These are phyloP conservation scores for Hypoxylon sp. DNA, from an alignment of 2,329 filamentous ascomycete species.

Conservation along the genomic window DNA sequence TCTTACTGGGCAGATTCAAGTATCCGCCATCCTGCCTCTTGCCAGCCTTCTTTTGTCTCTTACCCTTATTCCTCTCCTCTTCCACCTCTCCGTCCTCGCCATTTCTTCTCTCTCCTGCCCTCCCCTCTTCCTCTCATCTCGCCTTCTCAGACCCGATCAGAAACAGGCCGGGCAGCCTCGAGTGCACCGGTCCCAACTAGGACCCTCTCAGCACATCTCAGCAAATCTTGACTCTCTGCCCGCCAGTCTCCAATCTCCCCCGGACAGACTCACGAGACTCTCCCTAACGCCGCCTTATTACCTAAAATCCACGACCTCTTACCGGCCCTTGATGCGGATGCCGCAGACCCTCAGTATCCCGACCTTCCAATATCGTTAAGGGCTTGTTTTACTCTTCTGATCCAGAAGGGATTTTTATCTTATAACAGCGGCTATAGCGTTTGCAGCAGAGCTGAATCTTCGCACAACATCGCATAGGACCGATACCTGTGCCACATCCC, in stretches of 20 bases:
- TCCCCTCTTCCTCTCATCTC: background rate
- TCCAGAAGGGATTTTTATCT: constrained; percentile 5
- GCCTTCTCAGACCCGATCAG: constrained; percentile 16
- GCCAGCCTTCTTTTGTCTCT: constrained; percentile 27
- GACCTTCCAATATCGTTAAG: constrained; percentile 24
- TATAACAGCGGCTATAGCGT: constrained; percentile 12
- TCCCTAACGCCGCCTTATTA: constrained; percentile 4
- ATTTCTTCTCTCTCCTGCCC: too few relatives aligned
- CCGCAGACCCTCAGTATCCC: constrained; percentile 8
- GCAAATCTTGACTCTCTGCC: background rate
- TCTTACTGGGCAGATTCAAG: constrained; percentile 19
- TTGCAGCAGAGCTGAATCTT: constrained; percentile 7
- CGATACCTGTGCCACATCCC: constrained; percentile 6
- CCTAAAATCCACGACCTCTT: constrained; percentile 10
- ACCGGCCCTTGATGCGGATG: constrained; percentile 6
- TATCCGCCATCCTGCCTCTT: constrained; percentile 19
- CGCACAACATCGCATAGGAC: constrained; percentile 5
- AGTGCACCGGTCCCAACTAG: constrained; percentile 12
- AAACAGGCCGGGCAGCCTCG: constrained; percentile 14
- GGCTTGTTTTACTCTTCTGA: background rate
- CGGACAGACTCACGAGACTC: constrained; percentile 6
- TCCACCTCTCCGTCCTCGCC: background rate
- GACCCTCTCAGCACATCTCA: constrained; percentile 7
- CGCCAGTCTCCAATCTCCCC: constrained; percentile 4
- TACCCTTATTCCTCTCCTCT: constrained; percentile 2